Base-by-base conservation (phyloP, 306 rosid species). In the Crotalaria pallida region DNA sequence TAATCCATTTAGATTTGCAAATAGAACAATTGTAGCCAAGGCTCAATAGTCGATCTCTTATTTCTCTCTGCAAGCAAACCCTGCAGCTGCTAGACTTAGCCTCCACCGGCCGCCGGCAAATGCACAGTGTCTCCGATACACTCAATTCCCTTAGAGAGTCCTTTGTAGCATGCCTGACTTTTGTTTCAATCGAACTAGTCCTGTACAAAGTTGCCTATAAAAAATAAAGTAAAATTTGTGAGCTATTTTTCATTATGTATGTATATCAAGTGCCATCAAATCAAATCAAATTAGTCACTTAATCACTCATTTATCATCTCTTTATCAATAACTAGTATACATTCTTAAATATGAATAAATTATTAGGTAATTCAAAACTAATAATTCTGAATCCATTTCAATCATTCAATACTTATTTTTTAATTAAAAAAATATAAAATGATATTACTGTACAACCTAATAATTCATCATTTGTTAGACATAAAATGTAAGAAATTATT, bases 1-100 rank as follows among this genome's bases (percentile, higher is more conserved):
- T 81, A 31, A 27, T 83, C 96, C 96, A 88, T 45, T 88, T 93
- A 6, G 98, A 93, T 69, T 81, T 85, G 84, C 88, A 85, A 47
- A 93, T 66, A 41, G 77, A 65, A 27, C 84, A 93, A 59, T 90
- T 83, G 77, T 66, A 86, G 16, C 96, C 92, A 12, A 79, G 75
- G 29, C 70, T 77, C 34, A 67, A 8, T 0, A 93, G 83, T 21
- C 84, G 86, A 16, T 73, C 59, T 66, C 93, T 82, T 52, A 93
- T 57, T 66, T 86, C 86, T 51, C 84, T 81, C 38, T 34, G 86
- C 67, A 84, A 76, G 80, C 98, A 93, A 52, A 51, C 66, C 82
- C 89, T 82, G 89, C 98, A 92, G 64, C 82, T 82, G 26, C 27
- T 79, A 16, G 19, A 80, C 44, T 38, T 79, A 16, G 19, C 44